Evolutionary conservation across 257 asterid genomes (phyloP), one percentile per base, ranked within the genome.

Genomic region (Ligustrum vulgare): DNA sequence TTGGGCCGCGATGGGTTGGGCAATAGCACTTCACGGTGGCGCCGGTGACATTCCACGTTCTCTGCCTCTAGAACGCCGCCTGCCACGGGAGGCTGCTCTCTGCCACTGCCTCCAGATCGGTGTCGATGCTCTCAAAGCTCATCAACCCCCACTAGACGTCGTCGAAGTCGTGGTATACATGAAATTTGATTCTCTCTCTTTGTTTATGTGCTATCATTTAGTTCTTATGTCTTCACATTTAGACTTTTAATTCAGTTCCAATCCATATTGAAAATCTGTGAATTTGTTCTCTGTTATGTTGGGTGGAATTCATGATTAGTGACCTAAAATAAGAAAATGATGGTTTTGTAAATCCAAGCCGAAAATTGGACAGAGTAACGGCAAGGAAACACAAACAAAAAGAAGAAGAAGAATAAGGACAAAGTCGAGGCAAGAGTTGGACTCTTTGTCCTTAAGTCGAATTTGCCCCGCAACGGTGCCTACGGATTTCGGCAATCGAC

Each of bases 21-120:
- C 98, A 18, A 88, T 94, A 76, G 98, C 98, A 28, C 77, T 94
- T 43, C 99, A 94, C 82, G 98, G 99, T 58, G 97, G 99, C 51
- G 96, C 93, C 68, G 99, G 99, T 8, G 97, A 87, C 67, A 94
- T 94, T 31, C 96, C 96, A 3, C 86, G 77, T 60, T 67, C 87
- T 34, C 54, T 92, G 76, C 88, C 96, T 18, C 85, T 85, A 23
- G 96, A 91, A 32, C 90, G 88, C 66, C 90, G 89, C 12, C 67
- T 83, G 85, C 91, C 93, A 8, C 89, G 96, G 25, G 94, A 86
- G 79, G 89, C 84, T 56, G 87, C 91, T 63, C 94, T 92, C 72
- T 90, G 80, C 80, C 87, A 81, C 82, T 88, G 96, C 76, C 91
- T 94, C 73, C 84, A 86, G 79, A 81, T 89, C 74, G 98, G 88